These are phyloP conservation scores for Geranium brycei DNA, from an alignment of 345 rosid genomes.

Conservation along the genomic window DNA sequence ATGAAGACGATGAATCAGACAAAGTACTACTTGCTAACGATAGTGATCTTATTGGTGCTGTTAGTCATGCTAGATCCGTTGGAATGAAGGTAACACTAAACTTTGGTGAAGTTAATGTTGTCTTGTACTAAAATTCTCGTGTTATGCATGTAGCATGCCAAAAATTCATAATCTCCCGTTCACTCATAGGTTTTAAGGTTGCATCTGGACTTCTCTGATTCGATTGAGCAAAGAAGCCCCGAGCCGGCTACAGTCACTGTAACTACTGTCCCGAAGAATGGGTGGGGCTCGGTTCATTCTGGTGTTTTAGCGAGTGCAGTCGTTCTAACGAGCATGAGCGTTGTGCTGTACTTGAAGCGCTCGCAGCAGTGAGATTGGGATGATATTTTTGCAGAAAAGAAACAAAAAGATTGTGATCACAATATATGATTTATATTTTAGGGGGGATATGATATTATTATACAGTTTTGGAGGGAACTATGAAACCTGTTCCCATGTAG, in stretches of 20 bases:
- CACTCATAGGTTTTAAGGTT: conserved; percentile 48
- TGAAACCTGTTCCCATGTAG: not conserved
- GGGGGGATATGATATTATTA: not conserved
- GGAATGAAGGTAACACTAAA: conserved; percentile 50
- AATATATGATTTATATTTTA: too few species aligned
- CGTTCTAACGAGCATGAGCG: conserved; percentile 48
- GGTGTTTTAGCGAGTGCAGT: conserved; percentile 50
- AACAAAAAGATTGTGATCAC: too few species aligned
- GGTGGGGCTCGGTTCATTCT: conserved; percentile 26
- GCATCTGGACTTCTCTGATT: conserved; percentile 51
- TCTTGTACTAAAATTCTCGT: not conserved
- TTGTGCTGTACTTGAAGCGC: conserved; percentile 64
- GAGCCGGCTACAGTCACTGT: conserved; percentile 10
- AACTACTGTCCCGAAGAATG: conserved; percentile 8
- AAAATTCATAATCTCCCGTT: not conserved
- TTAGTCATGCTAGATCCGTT: conserved; percentile 46
- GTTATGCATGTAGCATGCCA: not conserved
- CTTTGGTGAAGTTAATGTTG: not conserved
- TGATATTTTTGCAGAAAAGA: not conserved
- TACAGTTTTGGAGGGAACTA: not conserved
- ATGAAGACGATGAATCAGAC: conserved; percentile 95
- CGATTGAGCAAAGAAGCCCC: conserved; percentile 16
- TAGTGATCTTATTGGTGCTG: conserved; percentile 61
- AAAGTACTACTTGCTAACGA: conserved; percentile 65
- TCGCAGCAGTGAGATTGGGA: conserved; percentile 23